A percentile compares a stretch with the other conserved stretches of the same genome.
Conservation (phyloP, 2,329 filamentous ascomycete species). For the Colletotrichum camelliae region DNA sequence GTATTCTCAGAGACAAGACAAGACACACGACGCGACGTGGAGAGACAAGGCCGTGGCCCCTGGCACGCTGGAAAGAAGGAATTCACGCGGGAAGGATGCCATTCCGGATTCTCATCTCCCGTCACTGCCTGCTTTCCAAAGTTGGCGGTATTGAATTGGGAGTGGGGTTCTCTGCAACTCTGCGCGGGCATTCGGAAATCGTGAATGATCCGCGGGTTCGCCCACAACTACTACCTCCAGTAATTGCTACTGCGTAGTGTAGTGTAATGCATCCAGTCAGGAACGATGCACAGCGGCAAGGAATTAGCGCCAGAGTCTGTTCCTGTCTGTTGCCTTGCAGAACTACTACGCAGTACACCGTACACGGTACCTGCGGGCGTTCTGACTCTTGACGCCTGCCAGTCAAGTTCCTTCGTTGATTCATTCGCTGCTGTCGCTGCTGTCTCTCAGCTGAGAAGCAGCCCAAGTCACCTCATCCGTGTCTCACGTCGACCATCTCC, state of each 20-base stretch:
- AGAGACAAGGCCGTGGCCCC: not conserved
- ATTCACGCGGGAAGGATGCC: not conserved
- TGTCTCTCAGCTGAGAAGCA: not conserved
- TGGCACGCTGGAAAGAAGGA: not conserved
- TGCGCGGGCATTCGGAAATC: not conserved
- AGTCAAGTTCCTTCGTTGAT: not conserved
- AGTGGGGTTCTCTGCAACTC: not conserved
- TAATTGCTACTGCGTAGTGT: too few species aligned
- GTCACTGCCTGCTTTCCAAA: not conserved
- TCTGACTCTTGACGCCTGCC: not conserved
- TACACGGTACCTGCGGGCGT: not conserved
- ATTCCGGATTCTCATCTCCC: not conserved
- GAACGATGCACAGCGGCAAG: not conserved
- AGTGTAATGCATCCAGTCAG: not conserved
- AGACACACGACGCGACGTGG: not conserved
- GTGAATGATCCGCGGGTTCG: constrained; percentile 1
- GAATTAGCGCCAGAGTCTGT: not conserved
- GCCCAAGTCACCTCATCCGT: not conserved
- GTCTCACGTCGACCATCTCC: not conserved
- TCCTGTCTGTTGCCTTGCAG: not conserved
- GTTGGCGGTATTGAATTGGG: not conserved
- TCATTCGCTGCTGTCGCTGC: not conserved
- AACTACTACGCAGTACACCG: not conserved
- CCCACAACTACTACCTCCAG: not conserved
- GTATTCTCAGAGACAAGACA: not conserved